Percentiles rank a stretch among this genome's conserved stretches.
Conservation (phyloP, 1,284 basidiomycete genomes). For the Papiliotrema laurentii region DNA sequence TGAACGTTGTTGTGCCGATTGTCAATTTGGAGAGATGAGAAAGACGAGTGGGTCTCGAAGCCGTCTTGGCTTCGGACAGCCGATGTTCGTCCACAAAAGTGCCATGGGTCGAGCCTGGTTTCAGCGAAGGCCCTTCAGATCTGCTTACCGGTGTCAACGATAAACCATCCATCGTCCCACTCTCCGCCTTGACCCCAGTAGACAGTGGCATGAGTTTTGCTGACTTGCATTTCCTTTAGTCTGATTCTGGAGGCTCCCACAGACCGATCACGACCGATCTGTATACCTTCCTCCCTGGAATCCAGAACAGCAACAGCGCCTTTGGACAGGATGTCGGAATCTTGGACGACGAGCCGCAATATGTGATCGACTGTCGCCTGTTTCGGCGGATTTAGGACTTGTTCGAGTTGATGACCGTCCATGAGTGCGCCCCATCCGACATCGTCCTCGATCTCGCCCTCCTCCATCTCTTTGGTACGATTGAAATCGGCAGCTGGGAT, state of each 20-base stretch:
- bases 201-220: constrained; percentile 44
- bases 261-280: constrained; percentile 41
- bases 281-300: constrained; percentile 36
- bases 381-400: constrained; percentile 10
- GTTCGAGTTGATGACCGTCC: constrained; percentile 33
- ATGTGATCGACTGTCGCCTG: constrained; percentile 14
- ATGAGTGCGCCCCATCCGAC: constrained; percentile 45
- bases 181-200: constrained; percentile 25
- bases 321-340: constrained; percentile 16
- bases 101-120: constrained; percentile 42
- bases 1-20: constrained; percentile 39
- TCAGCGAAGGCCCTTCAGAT: too few species aligned
- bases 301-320: constrained; percentile 40
- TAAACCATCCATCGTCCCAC: constrained; percentile 30
- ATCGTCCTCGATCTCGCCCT: constrained; percentile 43
- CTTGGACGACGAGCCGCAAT: constrained; percentile 38
- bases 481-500: constrained; percentile 11
- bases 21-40: constrained; percentile 28
- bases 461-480: constrained; percentile 18
- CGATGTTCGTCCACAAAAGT: constrained; percentile 31
- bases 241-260: constrained; percentile 33
- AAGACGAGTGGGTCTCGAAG: constrained; percentile 30
- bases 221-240: constrained; percentile 46
- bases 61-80: constrained; percentile 32
- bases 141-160: constrained; percentile 43